Conservation (phyloP, 1,139 yeast genomes). For the Geotrichum siamense region DNA sequence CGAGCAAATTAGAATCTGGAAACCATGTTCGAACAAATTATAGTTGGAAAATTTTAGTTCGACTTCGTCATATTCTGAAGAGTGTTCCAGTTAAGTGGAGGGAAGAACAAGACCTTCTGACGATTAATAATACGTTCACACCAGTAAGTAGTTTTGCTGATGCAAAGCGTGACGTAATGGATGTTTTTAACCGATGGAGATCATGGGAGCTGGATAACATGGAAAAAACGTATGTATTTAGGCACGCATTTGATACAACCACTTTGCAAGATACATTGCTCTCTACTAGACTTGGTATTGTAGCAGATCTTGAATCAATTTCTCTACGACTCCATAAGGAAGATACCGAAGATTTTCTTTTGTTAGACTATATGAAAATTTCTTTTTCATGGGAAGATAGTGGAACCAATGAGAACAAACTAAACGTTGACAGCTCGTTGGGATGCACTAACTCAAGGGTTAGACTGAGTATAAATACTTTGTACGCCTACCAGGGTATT, state of each 20-base stretch:
- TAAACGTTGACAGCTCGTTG: constrained; percentile 22
- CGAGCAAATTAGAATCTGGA: constrained; percentile 70
- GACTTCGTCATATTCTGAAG: constrained; percentile 65
- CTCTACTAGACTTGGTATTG: constrained; percentile 24
- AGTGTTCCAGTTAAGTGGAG: constrained; percentile 54
- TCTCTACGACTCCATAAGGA: constrained; percentile 28
- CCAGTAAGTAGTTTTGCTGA: constrained; percentile 39
- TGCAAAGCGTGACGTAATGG: constrained; percentile 50
- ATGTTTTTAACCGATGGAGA: constrained; percentile 74
- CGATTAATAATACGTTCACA: constrained; percentile 27
- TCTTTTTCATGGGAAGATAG: constrained; percentile 14
- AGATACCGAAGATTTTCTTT: constrained; percentile 32
- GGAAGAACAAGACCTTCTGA: constrained; percentile 21
- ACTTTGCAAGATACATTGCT: constrained; percentile 30
- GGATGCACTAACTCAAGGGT: constrained; percentile 24
- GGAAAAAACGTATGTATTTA: constrained; percentile 42
- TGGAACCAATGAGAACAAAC: constrained; percentile 2
- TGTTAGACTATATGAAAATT: constrained; percentile 31
- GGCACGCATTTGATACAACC: constrained; percentile 24
- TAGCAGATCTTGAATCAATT: constrained; percentile 30
- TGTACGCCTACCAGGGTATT: constrained; percentile 19
- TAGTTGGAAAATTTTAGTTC: constrained; percentile 78
- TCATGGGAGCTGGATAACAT: constrained; percentile 74
- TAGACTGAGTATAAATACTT: constrained; percentile 21
- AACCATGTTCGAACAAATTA: constrained; percentile 72